phyloP scores from a whole-genome alignment of 164 flowering plant genomes.

The Santalum album region DNA sequence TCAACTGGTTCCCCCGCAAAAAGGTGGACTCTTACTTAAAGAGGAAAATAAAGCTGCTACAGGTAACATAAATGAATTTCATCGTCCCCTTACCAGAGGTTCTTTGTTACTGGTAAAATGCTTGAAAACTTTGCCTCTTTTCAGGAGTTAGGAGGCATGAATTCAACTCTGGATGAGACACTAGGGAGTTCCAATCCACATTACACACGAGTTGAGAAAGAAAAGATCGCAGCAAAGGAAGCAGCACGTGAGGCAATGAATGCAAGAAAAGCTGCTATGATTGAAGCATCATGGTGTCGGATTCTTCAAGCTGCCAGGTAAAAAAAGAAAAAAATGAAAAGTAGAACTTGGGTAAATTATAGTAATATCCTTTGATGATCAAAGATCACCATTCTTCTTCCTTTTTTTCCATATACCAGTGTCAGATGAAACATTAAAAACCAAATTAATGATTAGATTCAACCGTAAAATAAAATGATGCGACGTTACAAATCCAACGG shows the following conservation, averaged over 20 bases:
- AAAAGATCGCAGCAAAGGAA: slow-evolving; percentile 82
- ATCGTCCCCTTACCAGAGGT: neutral
- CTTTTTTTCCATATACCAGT: too few relatives aligned
- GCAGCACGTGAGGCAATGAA: slow-evolving; percentile 81
- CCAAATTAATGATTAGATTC: too few relatives aligned
- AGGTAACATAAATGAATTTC: slow-evolving; percentile 35
- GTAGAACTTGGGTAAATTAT: too few relatives aligned
- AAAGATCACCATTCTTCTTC: too few relatives aligned
- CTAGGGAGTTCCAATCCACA: slow-evolving; percentile 85
- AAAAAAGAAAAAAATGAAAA: too few relatives aligned
- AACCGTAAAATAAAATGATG: too few relatives aligned
- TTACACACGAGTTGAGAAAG: slow-evolving; percentile 67
- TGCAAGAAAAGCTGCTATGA: slow-evolving; percentile 89
- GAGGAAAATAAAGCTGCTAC: slow-evolving; percentile 73
- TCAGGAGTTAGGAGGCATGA: slow-evolving; percentile 91
- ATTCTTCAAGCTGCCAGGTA: slow-evolving; percentile 90
- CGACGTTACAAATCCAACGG: too few relatives aligned
- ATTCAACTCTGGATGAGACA: slow-evolving; percentile 79
- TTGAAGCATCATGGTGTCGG: slow-evolving; percentile 97
- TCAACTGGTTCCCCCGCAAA: slow-evolving; percentile 85
- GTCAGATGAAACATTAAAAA: too few relatives aligned
- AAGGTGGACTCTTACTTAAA: slow-evolving; percentile 76
- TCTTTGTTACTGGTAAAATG: neutral
- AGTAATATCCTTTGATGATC: too few relatives aligned
- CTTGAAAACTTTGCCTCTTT: too few relatives aligned